Conservation (phyloP, 805 yeast species). For the Candida taoyuanica region DNA sequence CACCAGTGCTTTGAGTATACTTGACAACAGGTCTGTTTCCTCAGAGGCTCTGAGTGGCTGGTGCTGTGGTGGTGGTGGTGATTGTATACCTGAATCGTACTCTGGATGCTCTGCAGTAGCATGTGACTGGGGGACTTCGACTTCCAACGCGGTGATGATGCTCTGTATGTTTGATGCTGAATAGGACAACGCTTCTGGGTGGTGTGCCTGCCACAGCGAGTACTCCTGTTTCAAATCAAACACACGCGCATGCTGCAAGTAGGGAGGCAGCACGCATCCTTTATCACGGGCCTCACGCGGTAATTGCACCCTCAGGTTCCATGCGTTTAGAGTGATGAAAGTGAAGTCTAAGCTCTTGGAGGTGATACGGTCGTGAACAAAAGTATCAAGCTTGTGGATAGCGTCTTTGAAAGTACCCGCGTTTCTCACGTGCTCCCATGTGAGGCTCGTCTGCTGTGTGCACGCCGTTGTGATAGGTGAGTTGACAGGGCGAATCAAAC, state of each 20-base stretch:
- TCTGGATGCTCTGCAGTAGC: no score
- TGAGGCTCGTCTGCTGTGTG: slow-evolving; percentile 45
- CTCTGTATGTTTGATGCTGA: slow-evolving; percentile 27
- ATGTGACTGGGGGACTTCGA: slow-evolving; percentile 15
- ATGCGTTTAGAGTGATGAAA: slow-evolving; percentile 61
- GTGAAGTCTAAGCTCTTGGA: slow-evolving; percentile 47
- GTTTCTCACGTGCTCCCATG: slow-evolving; percentile 56
- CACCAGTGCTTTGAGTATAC: slow-evolving; percentile 42
- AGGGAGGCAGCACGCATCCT: slow-evolving; percentile 64
- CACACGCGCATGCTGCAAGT: slow-evolving; percentile 67
- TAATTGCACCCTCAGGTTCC: slow-evolving; percentile 72
- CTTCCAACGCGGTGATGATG: slow-evolving; percentile 28
- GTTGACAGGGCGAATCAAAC: slow-evolving; percentile 54
- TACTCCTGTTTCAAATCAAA: slow-evolving; percentile 77
- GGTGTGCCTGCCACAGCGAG: slow-evolving; percentile 62
- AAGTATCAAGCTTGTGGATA: slow-evolving; percentile 47
- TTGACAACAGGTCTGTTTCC: slow-evolving; percentile 42
- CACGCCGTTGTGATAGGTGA: slow-evolving; percentile 62
- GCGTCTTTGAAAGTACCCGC: slow-evolving; percentile 63
- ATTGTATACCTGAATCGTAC: no score
- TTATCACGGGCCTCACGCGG: slow-evolving; percentile 80
- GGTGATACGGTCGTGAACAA: slow-evolving; percentile 40
- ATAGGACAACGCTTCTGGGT: slow-evolving; percentile 42
- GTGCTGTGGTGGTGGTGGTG: neutral
- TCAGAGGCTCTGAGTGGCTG: slow-evolving; percentile 39